phyloP scores from a whole-genome alignment of 1,284 basidiomycete species.

The Cryptococcus floricola region DNA sequence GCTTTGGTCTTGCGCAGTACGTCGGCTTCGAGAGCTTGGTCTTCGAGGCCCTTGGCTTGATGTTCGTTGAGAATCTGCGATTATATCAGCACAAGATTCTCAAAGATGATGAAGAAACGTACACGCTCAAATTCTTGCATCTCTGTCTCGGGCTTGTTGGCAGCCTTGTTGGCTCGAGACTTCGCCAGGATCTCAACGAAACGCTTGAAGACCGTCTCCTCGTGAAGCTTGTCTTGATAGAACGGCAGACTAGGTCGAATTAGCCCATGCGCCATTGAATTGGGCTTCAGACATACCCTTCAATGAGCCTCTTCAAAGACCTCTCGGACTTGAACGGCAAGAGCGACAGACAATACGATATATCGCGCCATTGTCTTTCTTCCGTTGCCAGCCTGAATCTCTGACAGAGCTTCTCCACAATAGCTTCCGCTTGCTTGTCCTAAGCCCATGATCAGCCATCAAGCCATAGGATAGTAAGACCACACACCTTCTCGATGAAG shows the following conservation, averaged over 20 bases:
- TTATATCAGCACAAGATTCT: constrained; percentile 6
- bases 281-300: constrained; percentile 56
- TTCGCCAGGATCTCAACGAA: constrained; percentile 87
- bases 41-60: constrained; percentile 80
- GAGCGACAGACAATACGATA: constrained; percentile 90
- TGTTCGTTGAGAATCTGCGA: constrained; percentile 74
- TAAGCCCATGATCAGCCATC: constrained; percentile 33
- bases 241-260: constrained; percentile 57
- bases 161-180: constrained; percentile 78
- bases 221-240: constrained; percentile 95
- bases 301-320: constrained; percentile 92
- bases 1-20: constrained; percentile 75
- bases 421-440: constrained; percentile 93
- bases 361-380: constrained; percentile 93
- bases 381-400: constrained; percentile 86
- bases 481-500: constrained; percentile 85
- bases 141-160: constrained; percentile 82
- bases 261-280: not conserved
- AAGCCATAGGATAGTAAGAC: not conserved
- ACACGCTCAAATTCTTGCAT: constrained; percentile 83
- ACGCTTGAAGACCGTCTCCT: constrained; percentile 72
- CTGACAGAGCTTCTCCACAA: constrained; percentile 92
- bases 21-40: constrained; percentile 79
- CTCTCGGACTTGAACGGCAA: constrained; percentile 96
- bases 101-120: constrained; percentile 17